These are phyloP conservation scores for Hibiscus mutabilis DNA, from an alignment of 345 rosid species.

Conservation along the genomic window DNA sequence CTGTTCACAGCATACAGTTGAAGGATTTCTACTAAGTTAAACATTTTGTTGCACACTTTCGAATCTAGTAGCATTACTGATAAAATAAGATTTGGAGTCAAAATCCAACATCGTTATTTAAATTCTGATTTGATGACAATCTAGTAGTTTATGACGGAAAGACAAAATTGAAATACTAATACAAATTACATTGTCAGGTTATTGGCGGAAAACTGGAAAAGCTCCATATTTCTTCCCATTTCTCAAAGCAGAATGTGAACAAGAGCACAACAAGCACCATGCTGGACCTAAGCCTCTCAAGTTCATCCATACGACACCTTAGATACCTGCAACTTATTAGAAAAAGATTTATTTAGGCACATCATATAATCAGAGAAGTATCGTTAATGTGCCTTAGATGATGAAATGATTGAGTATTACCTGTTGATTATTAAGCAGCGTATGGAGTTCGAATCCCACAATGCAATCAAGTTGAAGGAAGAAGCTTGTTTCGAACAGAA, in stretches of 20 bases:
- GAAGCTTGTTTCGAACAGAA: not conserved
- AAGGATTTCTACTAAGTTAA: no score
- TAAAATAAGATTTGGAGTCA: no score
- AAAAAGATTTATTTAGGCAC: not conserved
- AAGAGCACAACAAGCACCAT: not conserved
- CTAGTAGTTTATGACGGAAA: no score
- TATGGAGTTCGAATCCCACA: not conserved
- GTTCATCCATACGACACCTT: not conserved
- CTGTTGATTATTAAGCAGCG: not conserved
- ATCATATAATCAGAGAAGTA: not conserved
- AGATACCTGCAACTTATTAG: not conserved
- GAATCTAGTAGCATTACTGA: no score
- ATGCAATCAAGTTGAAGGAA: not conserved
- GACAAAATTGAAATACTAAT: no score
- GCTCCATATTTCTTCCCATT: not conserved
- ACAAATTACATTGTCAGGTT: not conserved
- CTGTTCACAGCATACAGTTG: no score
- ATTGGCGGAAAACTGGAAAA: no score
- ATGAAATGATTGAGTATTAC: not conserved
- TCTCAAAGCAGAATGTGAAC: not conserved
- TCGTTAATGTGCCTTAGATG: no score
- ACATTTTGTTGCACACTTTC: no score
- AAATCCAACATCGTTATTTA: no score
- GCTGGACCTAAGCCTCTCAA: not conserved
- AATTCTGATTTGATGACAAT: no score